Evolutionary conservation across 2,329 filamentous ascomycete species (phyloP), one percentile per base, ranked within the genome.

Genomic region (Coniosporium uncinatum): DNA sequence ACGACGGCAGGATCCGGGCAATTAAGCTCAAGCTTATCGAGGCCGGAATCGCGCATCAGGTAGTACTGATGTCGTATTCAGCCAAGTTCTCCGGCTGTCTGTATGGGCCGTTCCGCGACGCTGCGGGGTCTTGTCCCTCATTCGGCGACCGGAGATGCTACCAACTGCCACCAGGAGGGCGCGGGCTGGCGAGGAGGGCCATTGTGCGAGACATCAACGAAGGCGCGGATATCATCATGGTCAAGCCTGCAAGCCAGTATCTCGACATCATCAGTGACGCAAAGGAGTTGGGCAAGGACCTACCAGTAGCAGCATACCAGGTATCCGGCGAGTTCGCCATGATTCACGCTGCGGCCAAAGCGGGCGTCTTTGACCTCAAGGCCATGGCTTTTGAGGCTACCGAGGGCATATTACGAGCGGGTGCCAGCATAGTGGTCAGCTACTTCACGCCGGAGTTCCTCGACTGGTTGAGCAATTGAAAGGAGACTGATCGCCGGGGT

Each of bases 11-110:
- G 49, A 94, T 98, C 56, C 87, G 91, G 44, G 91, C 90, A 46
- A 98, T 98, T 64, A 98, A 98, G 75, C 78, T 96, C 41, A 97
- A 96, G 72, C 74, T 98, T 47, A 97, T 97, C 44, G 91, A 97
- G 64, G 83, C 89, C 44, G 91, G 91, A 41, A 86, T 97, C 52
- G 85, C 90, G 5, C 93, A 98, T 70, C 83, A 85, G 59, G 85
- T 91, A 13, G 78, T 95, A 41, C 76, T 98, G 46, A 97, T 98
- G 93, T 95, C 89, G 4, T 98, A 98, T 67, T 89, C 89, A 14
- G 93, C 93, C 57, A 98, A 98, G 63, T 98, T 98, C 68, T 91
- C 87, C 18, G 93, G 93, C 36, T 97, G 90, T 61, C 70, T 97
- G 8, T 98, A 98, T 66, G 93, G 93, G 0, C 93, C 93, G 13